Evolutionary conservation across 2,329 filamentous ascomycete species (phyloP).

Genomic region (Diaporthe citri): DNA sequence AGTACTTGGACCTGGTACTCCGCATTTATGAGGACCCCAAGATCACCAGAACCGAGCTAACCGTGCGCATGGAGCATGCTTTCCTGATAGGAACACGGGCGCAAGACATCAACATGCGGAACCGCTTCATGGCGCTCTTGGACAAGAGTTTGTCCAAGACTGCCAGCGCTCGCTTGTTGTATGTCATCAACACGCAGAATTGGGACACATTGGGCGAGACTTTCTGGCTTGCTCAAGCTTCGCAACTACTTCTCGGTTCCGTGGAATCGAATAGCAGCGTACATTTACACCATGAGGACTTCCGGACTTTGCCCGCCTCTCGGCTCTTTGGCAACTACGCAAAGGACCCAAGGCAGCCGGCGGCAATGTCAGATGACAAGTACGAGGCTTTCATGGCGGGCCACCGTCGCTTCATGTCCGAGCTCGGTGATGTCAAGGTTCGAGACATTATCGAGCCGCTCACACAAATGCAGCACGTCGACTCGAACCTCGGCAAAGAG

Average conservation of each 20-base stretch:
- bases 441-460: conserved; percentile 92
- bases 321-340: conserved; percentile 79
- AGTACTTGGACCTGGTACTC: conserved; percentile 96
- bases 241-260: conserved; percentile 90
- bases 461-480: conserved; percentile 90
- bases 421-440: conserved; percentile 87
- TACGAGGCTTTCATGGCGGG: conserved; percentile 83
- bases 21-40: conserved; percentile 98
- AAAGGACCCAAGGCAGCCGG: conserved; percentile 74
- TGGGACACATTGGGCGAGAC: conserved; percentile 96
- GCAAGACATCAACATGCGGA: conserved; percentile 95
- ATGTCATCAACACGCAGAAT: conserved; percentile 91
- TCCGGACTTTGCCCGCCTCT: conserved; percentile 81
- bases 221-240: conserved; percentile 97
- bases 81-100: conserved; percentile 96
- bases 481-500: conserved; percentile 83
- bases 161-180: conserved; percentile 87
- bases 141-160: conserved; percentile 95
- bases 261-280: conserved; percentile 86
- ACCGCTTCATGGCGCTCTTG: conserved; percentile 96
- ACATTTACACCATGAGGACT: conserved; percentile 86
- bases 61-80: conserved; percentile 96
- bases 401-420: conserved; percentile 85
- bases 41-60: conserved; percentile 93
- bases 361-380: conserved; percentile 83